Conservation (phyloP, 306 rosid genomes). For the Rosa chinensis region DNA sequence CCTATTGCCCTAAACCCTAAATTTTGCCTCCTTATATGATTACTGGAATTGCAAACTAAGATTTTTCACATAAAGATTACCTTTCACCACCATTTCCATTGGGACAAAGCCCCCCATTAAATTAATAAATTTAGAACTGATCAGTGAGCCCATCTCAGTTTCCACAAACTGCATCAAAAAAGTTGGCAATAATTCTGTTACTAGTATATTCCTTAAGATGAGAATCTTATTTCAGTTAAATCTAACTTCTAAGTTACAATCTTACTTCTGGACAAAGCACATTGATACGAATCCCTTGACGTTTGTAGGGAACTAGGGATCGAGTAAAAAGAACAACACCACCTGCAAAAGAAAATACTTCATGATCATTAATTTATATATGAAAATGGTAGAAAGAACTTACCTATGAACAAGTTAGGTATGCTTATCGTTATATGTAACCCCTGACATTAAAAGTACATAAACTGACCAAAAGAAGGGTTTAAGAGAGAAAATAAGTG, state of each 20-base stretch:
- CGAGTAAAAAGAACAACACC: conserved; percentile 91
- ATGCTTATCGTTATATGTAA: not conserved
- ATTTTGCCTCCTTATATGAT: not conserved
- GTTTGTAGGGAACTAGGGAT: conserved; percentile 63
- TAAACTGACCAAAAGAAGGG: conserved; percentile 8
- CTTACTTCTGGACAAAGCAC: conserved; percentile 97
- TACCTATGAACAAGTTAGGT: conserved; percentile 7
- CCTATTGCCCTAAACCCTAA: not conserved
- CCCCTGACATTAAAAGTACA: conserved; percentile 10
- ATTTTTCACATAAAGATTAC: conserved; percentile 31
- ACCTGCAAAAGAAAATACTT: conserved; percentile 42
- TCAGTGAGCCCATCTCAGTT: conserved; percentile 55
- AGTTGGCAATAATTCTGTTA: conserved; percentile 17
- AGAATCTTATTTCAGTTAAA: not conserved
- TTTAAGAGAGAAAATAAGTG: conserved; percentile 1
- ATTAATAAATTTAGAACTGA: conserved; percentile 31
- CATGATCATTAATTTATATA: not conserved
- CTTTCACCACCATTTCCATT: conserved; percentile 88
- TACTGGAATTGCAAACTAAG: conserved; percentile 22
- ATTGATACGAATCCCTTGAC: conserved; percentile 80
- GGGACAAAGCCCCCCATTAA: conserved; percentile 70
- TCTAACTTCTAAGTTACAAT: conserved; percentile 1
- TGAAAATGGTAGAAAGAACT: not conserved
- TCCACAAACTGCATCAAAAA: conserved; percentile 70
- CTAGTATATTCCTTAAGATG: conserved; percentile 6